Evolutionary conservation across 495 filamentous ascomycete species (phyloP), one percentile per base, ranked within the genome.

Genomic region (Aspergillus haitiensis): DNA sequence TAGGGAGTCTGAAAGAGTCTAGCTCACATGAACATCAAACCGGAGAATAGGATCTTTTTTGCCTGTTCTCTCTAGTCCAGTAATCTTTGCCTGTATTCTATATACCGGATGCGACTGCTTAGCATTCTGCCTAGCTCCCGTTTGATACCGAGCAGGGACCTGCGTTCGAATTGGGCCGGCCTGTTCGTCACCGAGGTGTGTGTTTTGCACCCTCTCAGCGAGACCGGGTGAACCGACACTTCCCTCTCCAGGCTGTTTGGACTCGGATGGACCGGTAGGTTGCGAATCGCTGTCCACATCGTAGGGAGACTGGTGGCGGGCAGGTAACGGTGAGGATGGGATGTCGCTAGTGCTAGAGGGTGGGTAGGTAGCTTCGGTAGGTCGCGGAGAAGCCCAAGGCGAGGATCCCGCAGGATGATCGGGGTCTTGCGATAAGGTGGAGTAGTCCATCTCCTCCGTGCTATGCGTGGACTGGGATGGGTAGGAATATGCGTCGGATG

Each of bases 11-110:
- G n/a, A 18, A 21, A 47, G 45, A 18, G 58, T 53, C 13, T 45
- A 16, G 63, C 89, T 66, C 84, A 98, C 94, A 74, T 99, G 92
- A 18, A 99, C 90, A 79, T 99, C 95, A 67, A 99, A 99, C 71
- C 90, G 84, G 54, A 99, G 75, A 56, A 98, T 93, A 5, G 91
- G 91, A 68, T 98, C 95, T 71, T 98, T 99, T 67, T 93, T 88
- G 16, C 93, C 93, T 7, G 90, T 93, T 48, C 95, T 79, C 72
- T 99, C 95, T 33, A 99, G 77, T 11, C 88, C 91, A 3, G 92
- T 97, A 60, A 99, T 89, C 73, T 96, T 98, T 10, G 88, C 93
- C 70, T 95, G 91, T 35, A 99, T 81, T 67, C 89, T 94, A 73
- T 92, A 93, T 42, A 87, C 82, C 40, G 88, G 90, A 27, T 78